Base-by-base conservation (phyloP, 2,329 filamentous ascomycete species). In the Botryotinia narcissicola region DNA sequence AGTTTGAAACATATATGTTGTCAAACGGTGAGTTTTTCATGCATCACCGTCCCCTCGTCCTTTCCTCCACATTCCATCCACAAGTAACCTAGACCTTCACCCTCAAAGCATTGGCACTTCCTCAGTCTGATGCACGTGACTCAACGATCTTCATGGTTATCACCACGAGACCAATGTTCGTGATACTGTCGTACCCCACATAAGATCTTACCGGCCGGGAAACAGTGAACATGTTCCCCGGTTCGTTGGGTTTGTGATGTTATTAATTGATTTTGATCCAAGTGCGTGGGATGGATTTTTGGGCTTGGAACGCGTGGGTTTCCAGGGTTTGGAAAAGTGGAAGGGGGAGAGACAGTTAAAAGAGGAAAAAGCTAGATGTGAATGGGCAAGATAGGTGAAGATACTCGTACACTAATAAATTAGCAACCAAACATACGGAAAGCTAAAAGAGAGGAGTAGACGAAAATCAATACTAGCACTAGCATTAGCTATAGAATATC, bases 181-280 rank as follows among this genome's bases (percentile, higher is more conserved):
- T 62, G 37, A 6, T 18, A 42, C 51, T 57, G 40, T 62, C 32
- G 60, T 42, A 62, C 60, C 35, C 35, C 60, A 62, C 60, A 25
- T 62, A 42, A 62, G 37, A 62, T 40, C 60, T 62, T 40, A 62
- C 60, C 60, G 37, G 60, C 60, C 60, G 60, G 60, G 60, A 62
- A 62, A 40, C 25, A 62, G 25, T 57, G n/a, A 62, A n/a, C 25
- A 18, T 62, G 25, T n/a, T 62, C 60, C 60, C 60, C 60, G 60
- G 60, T n/a, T 62, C 14, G 60, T 62, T 62, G 59, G 35, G 59
- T 61, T 61, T 61, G 59, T 37, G 35, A 62, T 62, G 6, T 62
- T 62, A 62, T 40, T 40, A 40, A 62, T 62, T 62, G 35, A 62
- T 62, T 62, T 42, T 37, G 60, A 62, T 62, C 60, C 60, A 62